Evolutionary conservation across 2,329 filamentous ascomycete species (phyloP), one percentile per base, ranked within the genome.

Genomic region (Penicillium griseofulvum): DNA sequence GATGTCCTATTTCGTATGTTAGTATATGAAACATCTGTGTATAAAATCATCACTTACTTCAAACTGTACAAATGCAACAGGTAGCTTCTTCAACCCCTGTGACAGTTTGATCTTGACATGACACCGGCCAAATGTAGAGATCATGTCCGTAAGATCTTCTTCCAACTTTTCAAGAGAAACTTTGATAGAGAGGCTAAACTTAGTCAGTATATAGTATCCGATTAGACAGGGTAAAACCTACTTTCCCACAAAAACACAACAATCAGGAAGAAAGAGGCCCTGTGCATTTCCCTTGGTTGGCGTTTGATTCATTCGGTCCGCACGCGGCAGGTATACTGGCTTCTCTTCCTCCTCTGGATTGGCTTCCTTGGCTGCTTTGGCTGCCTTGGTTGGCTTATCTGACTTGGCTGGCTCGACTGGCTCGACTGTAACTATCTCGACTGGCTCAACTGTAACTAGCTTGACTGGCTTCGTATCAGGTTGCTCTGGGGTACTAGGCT

Each of bases 171-270:
- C 68, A 28, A 61, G 52, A 7, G 65, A 52, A 4, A 64, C 41
- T 6, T 60, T 60, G 12, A 61, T 68, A 12, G 63, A 67, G 12
- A 70, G 61, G 52, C 68, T 75, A 57, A 57, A 57, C 39, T 24
- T 2, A 14, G 26, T 64, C 43, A 62, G 54, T 52, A 50, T 51
- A 16, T 19, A 31, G 24, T 17, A 39, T 39, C 11, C 45, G 17
- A 33, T 33, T 44, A 19, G n/a, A 16, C 10, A 42, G 10, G 28
- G 42, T 1, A 26, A 24, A 17, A 68, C 67, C 53, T 65, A 74
- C 73, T 75, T 76, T 44, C 72, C 73, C 37, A 74, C 68, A 55
- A 75, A 76, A 42, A 76, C 60, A 49, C 70, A 70, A 26, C 72
- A 72, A 39, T 66, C 64, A 7, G 73, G 71, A 34, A 70, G 60